phyloP scores from a whole-genome alignment of 2,329 filamentous ascomycete species.

The Diaporthe sp. region DNA sequence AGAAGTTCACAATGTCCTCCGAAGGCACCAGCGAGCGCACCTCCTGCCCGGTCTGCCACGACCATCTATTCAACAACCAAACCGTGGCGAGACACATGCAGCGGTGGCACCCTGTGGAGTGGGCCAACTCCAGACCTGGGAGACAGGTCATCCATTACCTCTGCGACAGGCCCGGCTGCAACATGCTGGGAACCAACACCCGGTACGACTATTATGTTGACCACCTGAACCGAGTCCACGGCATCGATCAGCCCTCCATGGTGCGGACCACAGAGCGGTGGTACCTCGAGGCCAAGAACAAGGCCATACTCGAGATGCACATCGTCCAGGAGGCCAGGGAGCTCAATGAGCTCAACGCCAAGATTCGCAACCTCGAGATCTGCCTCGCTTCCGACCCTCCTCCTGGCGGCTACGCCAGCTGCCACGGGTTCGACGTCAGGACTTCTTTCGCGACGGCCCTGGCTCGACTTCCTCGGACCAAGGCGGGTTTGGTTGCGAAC shows the following conservation, averaged over 20 bases:
- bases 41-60: background rate
- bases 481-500: no score
- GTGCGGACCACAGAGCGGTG: background rate
- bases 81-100: background rate
- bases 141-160: no score
- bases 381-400: background rate
- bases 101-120: background rate
- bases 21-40: background rate
- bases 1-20: background rate
- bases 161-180: background rate
- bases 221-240: background rate
- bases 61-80: rapidly evolving
- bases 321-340: background rate
- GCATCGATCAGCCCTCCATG: background rate
- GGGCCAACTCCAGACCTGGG: background rate
- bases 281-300: background rate
- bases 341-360: background rate
- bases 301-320: background rate
- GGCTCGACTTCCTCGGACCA: rapidly evolving
- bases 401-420: background rate
- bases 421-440: background rate
- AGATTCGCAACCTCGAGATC: background rate
- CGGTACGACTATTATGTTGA: rapidly evolving
- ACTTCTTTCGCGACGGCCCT: rapidly evolving
- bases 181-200: no score